Conservation (phyloP, 2,329 filamentous ascomycete species). For the Hymenoscyphus scutula region DNA sequence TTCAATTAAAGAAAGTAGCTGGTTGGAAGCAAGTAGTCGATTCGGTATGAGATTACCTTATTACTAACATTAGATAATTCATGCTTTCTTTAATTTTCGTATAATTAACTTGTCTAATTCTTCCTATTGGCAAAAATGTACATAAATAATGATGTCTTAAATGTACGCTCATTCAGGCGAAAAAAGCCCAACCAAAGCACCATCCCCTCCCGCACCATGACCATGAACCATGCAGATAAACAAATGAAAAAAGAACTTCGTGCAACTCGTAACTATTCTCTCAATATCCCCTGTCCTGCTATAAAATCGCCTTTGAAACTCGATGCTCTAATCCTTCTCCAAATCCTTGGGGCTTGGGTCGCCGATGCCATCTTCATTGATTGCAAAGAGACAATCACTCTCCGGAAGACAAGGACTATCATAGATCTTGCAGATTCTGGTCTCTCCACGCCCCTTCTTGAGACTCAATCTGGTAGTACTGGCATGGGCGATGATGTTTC, state of each 20-base stretch:
- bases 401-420: constrained; percentile 96
- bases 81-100: too few species aligned
- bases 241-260: constrained; percentile 20
- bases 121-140: constrained; percentile 10
- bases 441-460: constrained; percentile 94
- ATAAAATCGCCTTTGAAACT: background rate
- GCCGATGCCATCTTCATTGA: constrained; percentile 94
- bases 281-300: constrained; percentile 1
- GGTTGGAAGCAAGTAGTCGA: too few species aligned
- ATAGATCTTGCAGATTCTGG: constrained; percentile 97
- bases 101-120: background rate
- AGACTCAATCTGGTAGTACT: constrained; percentile 92
- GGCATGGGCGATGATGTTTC: constrained; percentile 97
- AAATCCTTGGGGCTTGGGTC: constrained; percentile 94
- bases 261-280: constrained; percentile 7
- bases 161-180: constrained; percentile 10
- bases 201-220: constrained; percentile 22
- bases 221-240: constrained; percentile 23
- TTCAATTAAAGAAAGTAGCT: too few species aligned
- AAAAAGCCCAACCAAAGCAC: constrained; percentile 21
- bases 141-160: constrained; percentile 16
- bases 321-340: constrained; percentile 64
- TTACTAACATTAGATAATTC: too few species aligned
- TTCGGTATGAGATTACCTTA: too few species aligned
- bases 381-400: constrained; percentile 94